Base-by-base conservation (phyloP, 371 early-diverging fungal species). In the Choanephora cucurbitarum region DNA sequence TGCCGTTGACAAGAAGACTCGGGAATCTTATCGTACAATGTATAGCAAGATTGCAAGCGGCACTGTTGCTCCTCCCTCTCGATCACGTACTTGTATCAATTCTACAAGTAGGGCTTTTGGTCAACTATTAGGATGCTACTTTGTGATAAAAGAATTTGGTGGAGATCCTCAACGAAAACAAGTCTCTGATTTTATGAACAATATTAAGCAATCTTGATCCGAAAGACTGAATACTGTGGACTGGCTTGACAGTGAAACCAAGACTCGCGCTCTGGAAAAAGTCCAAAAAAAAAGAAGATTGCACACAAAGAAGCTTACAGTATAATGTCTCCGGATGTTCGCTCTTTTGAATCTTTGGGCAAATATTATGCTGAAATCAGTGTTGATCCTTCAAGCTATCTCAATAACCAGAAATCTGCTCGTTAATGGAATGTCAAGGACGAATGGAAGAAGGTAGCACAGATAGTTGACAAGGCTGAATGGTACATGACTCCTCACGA, bases 401-500 rank as follows among this genome's bases (percentile, higher is more conserved):
- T 77, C 49, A 68, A 60, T 0, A 87, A 84, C 53, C 50, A 66
- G n/a, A 24, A 70, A 23, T 60, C 73, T 9, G 56, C 45, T 22
- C 22, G 52, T 0, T 4, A 23, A 0, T 83, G 74, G 74, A 40
- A 39, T 1, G 34, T 60, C 0, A 51, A 33, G 9, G 37, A 62
- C 8, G 40, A 46, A 34, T 75, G 75, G 73, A 32, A 57, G 3
- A 61, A 66, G 47, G 28, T 70, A 0, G 66, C 70, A 17, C 65
- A 72, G 15, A 68, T 70, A 0, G 75, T 77, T 5, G 75, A 88
- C 50, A 69, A 64, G 46, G 42, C 49, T 11, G 63, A 64, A 31
- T 87, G 85, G 86, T 51, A 64, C 1, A 83, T 86, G 85, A 53
- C 57, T 32, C 83, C 86, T 13, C 76, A 77, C 34, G 82, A 78